Evolutionary conservation across 2,329 filamentous ascomycete genomes (phyloP).

Genomic region (Fusarium annulatum): DNA sequence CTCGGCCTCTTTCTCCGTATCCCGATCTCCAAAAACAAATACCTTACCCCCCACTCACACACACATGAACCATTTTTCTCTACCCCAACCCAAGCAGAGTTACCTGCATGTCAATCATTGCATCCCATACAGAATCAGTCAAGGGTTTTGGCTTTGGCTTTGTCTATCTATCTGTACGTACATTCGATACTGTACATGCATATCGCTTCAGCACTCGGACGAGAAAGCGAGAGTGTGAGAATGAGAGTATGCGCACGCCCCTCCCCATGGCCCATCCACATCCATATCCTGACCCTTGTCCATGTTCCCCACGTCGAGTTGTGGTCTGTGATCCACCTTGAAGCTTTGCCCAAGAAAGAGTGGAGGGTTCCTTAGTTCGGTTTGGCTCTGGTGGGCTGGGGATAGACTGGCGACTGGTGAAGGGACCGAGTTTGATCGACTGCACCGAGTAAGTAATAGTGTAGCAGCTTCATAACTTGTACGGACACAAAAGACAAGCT

Average conservation of each 20-base stretch:
- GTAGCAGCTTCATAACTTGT: constrained; percentile 42
- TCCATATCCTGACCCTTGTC: constrained; percentile 22
- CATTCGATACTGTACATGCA: background rate
- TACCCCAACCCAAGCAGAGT: constrained; percentile 19
- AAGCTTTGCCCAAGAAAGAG: constrained; percentile 10
- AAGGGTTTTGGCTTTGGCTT: constrained; percentile 10
- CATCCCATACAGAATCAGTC: constrained; percentile 16
- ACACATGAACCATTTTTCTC: constrained; percentile 16
- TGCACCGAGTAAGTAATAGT: constrained; percentile 21
- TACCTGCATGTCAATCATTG: constrained; percentile 20
- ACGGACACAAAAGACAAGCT: constrained; percentile 43
- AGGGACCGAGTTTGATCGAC: constrained; percentile 37
- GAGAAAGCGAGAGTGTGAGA: background rate
- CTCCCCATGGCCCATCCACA: constrained; percentile 25
- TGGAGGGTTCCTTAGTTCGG: constrained; percentile 33
- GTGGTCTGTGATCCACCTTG: constrained; percentile 28
- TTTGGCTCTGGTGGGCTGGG: constrained; percentile 32
- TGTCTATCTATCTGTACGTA: constrained; percentile 25
- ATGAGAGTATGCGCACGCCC: constrained; percentile 28
- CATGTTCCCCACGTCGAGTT: constrained; percentile 33
- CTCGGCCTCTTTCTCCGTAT: background rate
- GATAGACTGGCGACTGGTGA: constrained; percentile 16
- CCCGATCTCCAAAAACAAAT: constrained; percentile 4
- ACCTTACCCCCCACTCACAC: constrained; percentile 19
- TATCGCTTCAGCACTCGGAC: background rate